Percentiles rank a stretch among this genome's conserved stretches.
Conservation (phyloP, 148 eudicot species). For the Chenopodium suecicum region DNA sequence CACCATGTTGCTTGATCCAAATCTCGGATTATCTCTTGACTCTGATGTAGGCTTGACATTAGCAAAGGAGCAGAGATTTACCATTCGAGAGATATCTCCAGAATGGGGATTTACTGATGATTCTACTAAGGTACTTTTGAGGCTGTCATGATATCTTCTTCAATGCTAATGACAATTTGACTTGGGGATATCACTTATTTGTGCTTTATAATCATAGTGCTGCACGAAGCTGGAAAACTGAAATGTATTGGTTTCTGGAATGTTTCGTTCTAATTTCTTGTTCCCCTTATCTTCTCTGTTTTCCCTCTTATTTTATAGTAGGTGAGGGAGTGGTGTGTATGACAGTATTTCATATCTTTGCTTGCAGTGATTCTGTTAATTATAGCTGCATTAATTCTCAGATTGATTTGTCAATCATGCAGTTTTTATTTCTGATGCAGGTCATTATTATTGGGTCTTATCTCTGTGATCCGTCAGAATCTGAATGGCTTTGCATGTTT, state of each 20-base stretch:
- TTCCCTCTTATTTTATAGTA: background rate
- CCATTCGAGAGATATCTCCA: slow-evolving; percentile 70
- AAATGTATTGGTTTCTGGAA: background rate
- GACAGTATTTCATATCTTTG: background rate
- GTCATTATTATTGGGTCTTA: slow-evolving; percentile 85
- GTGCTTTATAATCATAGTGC: background rate
- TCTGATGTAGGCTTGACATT: slow-evolving; percentile 50
- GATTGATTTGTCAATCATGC: background rate
- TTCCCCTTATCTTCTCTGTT: background rate
- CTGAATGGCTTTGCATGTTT: slow-evolving; percentile 82
- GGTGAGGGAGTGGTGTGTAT: background rate
- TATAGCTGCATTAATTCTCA: background rate
- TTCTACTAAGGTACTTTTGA: slow-evolving; percentile 56
- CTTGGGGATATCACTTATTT: background rate
- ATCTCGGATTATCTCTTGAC: slow-evolving; percentile 41
- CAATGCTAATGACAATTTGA: background rate
- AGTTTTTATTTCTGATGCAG: slow-evolving; percentile 40
- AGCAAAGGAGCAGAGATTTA: slow-evolving; percentile 63
- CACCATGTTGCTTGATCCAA: slow-evolving; percentile 47
- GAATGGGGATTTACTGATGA: slow-evolving; percentile 72
- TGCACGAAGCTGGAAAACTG: background rate
- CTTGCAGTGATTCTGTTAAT: background rate
- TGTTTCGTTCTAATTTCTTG: background rate
- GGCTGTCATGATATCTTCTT: background rate
- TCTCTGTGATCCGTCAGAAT: slow-evolving; percentile 58